Evolutionary conservation across 352 stramenopile species (phyloP), one percentile per base, ranked within the genome.

Genomic region (Thalassiosira exigua): DNA sequence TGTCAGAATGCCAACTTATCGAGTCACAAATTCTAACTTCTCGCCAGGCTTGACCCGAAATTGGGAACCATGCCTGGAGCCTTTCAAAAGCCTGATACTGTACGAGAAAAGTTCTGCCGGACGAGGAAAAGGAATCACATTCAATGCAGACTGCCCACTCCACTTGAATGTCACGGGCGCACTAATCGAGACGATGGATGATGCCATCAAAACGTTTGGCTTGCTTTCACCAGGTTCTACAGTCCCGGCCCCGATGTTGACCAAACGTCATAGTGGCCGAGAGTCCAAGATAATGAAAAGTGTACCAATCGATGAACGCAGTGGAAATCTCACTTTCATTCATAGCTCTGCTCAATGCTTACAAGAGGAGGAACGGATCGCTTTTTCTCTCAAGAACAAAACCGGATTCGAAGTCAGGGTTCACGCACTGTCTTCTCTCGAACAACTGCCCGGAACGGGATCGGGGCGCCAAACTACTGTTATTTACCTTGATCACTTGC

Each of bases 61-160:
- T 72, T 96, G 92, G 93, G 92, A 96, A 78, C 89, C 90, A 29
- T 77, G 96, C 19, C 30, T 96, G 9, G 93, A 96, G 79, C 89
- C 92, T 19, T 93, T 91, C 57, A 75, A 73, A 64, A 92, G 75
- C 66, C 41, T 86, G 14, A 44, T 90, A 32, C 30, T 94, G 26
- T 89, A 91, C 67, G 92, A 96, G 72, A 90, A 76, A 57, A 90
- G 80, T 39, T 75, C 53, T n/a, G 26, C 29, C 21, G 42, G 58
- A 29, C 75, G 91, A 56, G 93, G 93, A 39, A 75, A 84, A 52
- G 93, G 93, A 51, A 60, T 95, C 9, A 89, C 81, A 62, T 69
- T 96, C 11, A 79, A 88, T 67, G 75, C 89, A 19, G 75, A 91
- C 52, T 90, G 76, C 56, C 88, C 91, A 14, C 83, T 96, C 33